These are phyloP conservation scores for Colletotrichum lupini DNA, from an alignment of 2,329 filamentous ascomycete species.

Conservation along the genomic window DNA sequence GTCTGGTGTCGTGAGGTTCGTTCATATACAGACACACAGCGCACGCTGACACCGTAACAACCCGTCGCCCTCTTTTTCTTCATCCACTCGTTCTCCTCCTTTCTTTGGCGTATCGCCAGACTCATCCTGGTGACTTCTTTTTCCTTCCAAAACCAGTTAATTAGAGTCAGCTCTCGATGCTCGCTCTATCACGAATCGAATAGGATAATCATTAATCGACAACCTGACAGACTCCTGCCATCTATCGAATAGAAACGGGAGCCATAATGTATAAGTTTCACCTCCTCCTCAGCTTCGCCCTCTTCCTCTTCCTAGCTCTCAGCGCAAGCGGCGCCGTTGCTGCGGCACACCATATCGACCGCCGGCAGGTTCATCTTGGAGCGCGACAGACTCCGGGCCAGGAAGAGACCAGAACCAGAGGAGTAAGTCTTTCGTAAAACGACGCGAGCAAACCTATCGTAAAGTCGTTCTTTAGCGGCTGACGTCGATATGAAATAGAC, in stretches of 20 bases:
- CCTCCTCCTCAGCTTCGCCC: background rate
- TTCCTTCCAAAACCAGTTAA: too few species aligned
- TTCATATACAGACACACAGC: background rate
- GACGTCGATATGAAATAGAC: background rate
- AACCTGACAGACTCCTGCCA: background rate
- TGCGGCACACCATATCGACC: conserved; percentile 8
- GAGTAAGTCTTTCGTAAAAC: conserved; percentile 7
- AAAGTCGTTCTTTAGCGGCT: background rate
- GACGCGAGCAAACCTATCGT: too few species aligned
- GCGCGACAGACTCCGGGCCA: conserved; percentile 14
- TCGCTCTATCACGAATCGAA: background rate
- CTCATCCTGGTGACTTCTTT: background rate
- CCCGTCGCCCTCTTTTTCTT: background rate
- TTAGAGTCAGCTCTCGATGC: background rate
- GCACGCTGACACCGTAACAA: background rate
- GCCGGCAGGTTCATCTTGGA: background rate
- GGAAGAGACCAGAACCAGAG: conserved; percentile 23
- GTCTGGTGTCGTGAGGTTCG: conserved; percentile 11
- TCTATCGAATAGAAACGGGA: background rate
- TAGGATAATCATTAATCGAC: background rate
- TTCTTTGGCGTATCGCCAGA: background rate
- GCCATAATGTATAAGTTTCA: conserved; percentile 2
- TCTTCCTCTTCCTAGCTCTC: conserved; percentile 1
- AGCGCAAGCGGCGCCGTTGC: background rate
- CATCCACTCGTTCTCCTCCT: background rate